Percentiles rank a stretch among this genome's conserved stretches.
Evolutionary conservation across 192 early-diverging fungal species (phyloP).

Genomic region (Linderina pennispora): DNA sequence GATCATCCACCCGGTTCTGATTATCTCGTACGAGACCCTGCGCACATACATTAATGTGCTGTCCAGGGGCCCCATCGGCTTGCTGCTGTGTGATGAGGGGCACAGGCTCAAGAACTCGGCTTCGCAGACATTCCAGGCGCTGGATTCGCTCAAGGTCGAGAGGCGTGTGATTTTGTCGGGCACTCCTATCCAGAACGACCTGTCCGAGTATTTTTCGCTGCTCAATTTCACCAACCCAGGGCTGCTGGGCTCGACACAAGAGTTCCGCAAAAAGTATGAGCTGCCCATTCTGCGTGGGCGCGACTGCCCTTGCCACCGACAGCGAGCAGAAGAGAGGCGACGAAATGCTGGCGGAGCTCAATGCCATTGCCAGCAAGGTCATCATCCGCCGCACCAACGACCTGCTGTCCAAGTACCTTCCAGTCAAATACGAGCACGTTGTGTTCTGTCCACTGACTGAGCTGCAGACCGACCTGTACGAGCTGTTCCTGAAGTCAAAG

Average conservation of each 20-base stretch:
- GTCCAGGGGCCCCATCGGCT: conserved; percentile 73
- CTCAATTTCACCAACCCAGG: conserved; percentile 95
- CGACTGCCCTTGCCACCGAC: conserved; percentile 82
- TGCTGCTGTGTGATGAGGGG: conserved; percentile 96
- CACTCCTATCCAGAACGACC: conserved; percentile 90
- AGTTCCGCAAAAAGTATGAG: conserved; percentile 93
- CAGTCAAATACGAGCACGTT: conserved; percentile 96
- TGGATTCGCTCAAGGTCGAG: conserved; percentile 83
- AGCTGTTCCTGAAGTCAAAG: conserved; percentile 69
- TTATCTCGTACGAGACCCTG: conserved; percentile 97
- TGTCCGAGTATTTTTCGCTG: conserved; percentile 90
- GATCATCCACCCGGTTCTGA: conserved; percentile 85
- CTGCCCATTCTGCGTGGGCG: conserved; percentile 90
- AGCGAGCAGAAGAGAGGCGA: conserved; percentile 73
- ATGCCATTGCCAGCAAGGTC: conserved; percentile 83
- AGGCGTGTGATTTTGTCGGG: conserved; percentile 92
- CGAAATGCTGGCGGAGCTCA: conserved; percentile 77
- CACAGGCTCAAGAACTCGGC: conserved; percentile 90
- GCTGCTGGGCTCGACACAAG: conserved; percentile 75
- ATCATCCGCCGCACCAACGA: conserved; percentile 98
- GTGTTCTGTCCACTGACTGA: conserved; percentile 86
- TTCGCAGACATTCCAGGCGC: conserved; percentile 74
- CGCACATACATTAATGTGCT: conserved; percentile 76
- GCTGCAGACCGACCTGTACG: conserved; percentile 77
- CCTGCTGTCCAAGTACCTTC: conserved; percentile 93